Evolutionary conservation across 2,329 filamentous ascomycete genomes (phyloP), one percentile per base, ranked within the genome.

Genomic region (Fusarium keratoplasticum): DNA sequence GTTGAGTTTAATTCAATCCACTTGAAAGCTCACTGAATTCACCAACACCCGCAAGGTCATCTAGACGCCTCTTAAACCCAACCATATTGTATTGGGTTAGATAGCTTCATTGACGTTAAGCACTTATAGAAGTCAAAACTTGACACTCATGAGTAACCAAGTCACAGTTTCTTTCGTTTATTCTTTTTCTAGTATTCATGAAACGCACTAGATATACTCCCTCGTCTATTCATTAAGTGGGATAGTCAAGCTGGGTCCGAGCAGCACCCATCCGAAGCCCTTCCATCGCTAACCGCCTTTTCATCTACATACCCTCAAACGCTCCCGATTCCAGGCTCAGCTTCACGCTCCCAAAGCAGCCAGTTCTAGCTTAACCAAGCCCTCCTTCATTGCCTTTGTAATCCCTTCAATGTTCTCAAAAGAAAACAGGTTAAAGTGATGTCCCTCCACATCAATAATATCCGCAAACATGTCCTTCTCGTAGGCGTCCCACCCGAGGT

Each of bases 401-500:
- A 79, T 82, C 8, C 66, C 77, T 1, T 70, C 64, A 36, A 82
- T 76, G 38, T 77, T 77, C 9, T 78, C 67, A 44, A 75, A 77
- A 2, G 77, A 77, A 73, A 88, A 88, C 42, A 88, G 79, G 62
- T 83, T 83, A 70, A 87, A 90, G 71, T 90, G 88, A 66, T 89
- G 83, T 0, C 88, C 87, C 1, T 87, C 82, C 2, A 89, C 81
- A 13, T 87, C 84, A n/a, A 88, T 68, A 2, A 88, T 81, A 14
- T 83, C 78, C 29, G 79, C 77, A 13, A 90, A 83, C 74, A 89
- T 81, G 25, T 80, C 79, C 31, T 81, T 80, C 25, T 84, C 80
- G 52, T 90, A 88, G 10, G 71, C 59, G 3, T 84, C 84, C 88
- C 88, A 90, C 11, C 88, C 88, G 2, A 90, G 80, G 60, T 80